phyloP scores from a whole-genome alignment of 2,329 filamentous ascomycete genomes.

The Fusarium marasasianum region DNA sequence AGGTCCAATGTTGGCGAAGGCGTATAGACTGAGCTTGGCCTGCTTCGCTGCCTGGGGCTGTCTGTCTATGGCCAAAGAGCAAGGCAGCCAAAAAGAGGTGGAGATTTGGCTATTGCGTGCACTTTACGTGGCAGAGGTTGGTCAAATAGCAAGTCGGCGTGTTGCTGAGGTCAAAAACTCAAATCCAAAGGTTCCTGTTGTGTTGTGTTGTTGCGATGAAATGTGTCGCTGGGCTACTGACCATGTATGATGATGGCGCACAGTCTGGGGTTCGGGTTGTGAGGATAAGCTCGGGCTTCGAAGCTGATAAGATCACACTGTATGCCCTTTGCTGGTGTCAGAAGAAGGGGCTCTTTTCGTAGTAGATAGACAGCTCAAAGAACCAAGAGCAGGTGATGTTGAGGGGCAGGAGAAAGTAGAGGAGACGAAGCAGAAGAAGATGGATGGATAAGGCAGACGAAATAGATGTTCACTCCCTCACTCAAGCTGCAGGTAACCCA shows the following conservation, averaged over 20 bases:
- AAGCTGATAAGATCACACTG: slow-evolving; percentile 13
- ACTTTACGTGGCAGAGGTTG: slow-evolving; percentile 5
- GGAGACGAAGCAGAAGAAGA: background rate
- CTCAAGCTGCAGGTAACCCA: background rate
- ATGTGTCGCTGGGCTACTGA: slow-evolving; percentile 3
- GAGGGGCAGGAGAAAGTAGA: background rate
- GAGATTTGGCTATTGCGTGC: slow-evolving; percentile 6
- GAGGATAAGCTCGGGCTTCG: slow-evolving; percentile 14
- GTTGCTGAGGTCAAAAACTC: slow-evolving; percentile 14
- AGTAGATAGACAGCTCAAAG: background rate
- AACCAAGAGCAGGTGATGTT: background rate
- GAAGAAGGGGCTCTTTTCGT: background rate
- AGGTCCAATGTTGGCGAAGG: slow-evolving; percentile 15
- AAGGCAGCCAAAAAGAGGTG: slow-evolving; percentile 17
- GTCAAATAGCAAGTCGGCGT: slow-evolving; percentile 6
- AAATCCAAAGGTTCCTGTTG: slow-evolving; percentile 18
- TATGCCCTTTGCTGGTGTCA: background rate
- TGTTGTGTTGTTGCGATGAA: background rate
- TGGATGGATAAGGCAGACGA: slow-evolving; percentile 5
- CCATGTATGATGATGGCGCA: slow-evolving; percentile 26
- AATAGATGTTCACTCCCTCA: slow-evolving; percentile 8
- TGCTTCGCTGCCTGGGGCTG: slow-evolving; percentile 23
- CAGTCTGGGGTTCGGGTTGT: slow-evolving; percentile 17
- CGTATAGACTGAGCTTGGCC: slow-evolving; percentile 27
- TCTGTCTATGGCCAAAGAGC: slow-evolving; percentile 6